phyloP scores from a whole-genome alignment of 306 rosid species.

The Cercis canadensis region DNA sequence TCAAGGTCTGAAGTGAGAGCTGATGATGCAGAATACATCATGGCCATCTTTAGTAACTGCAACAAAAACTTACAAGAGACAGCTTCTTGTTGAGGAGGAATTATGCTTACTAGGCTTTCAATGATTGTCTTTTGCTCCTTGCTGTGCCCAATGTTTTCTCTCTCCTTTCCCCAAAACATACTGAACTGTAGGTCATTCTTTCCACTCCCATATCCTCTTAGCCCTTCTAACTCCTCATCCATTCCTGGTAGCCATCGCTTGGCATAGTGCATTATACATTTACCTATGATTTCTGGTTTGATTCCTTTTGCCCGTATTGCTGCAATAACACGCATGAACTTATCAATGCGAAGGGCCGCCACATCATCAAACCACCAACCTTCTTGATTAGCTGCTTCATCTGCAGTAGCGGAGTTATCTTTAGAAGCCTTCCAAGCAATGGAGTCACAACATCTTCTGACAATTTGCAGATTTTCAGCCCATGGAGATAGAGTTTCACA shows the following conservation, averaged over 20 bases:
- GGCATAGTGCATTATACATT: conserved; percentile 80
- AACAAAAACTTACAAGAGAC: conserved; percentile 80
- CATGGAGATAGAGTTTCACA: conserved; percentile 87
- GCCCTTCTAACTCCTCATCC: conserved; percentile 71
- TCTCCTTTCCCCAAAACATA: conserved; percentile 57
- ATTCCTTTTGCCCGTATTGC: conserved; percentile 70
- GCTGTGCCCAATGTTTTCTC: conserved; percentile 54
- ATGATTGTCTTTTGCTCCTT: conserved; percentile 72
- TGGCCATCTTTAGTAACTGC: conserved; percentile 82
- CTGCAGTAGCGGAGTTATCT: conserved; percentile 46
- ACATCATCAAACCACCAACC: conserved; percentile 75
- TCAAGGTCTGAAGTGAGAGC: conserved; percentile 91
- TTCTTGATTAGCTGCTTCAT: conserved; percentile 48
- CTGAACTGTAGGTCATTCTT: conserved; percentile 70
- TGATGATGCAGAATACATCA: conserved; percentile 78
- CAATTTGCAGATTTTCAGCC: conserved; percentile 93
- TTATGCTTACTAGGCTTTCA: conserved; percentile 77
- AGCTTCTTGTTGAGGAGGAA: conserved; percentile 85
- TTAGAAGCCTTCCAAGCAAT: conserved; percentile 83
- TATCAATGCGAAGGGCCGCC: conserved; percentile 62
- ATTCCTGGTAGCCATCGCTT: conserved; percentile 74
- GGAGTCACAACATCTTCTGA: conserved; percentile 95
- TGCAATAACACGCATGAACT: conserved; percentile 70
- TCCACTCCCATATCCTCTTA: conserved; percentile 68
- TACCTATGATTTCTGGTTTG: conserved; percentile 72